Evolutionary conservation across 106 monocot species (phyloP).

Genomic region (Dendrobium catenatum): DNA sequence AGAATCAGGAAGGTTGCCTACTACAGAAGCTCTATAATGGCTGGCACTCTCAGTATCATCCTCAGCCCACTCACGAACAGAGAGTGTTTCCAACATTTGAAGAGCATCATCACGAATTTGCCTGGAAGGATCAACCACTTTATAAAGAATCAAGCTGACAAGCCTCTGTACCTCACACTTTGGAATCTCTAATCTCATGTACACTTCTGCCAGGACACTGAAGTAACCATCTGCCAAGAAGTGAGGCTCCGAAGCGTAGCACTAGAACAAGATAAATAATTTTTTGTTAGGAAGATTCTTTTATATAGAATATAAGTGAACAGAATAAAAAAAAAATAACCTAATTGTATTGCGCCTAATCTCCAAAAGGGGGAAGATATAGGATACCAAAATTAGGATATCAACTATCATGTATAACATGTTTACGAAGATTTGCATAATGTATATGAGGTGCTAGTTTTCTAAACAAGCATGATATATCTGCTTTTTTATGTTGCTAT

Average conservation of each 20-base stretch:
- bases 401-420: too few relatives aligned
- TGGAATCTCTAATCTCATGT: constrained; percentile 92
- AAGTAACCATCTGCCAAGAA: constrained; percentile 96
- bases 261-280: constrained; percentile 26
- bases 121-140: constrained; percentile 86
- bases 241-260: constrained; percentile 71
- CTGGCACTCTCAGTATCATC: constrained; percentile 65
- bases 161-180: constrained; percentile 91
- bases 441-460: neutral
- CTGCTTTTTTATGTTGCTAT: too few relatives aligned
- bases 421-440: neutral
- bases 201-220: constrained; percentile 92
- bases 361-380: too few relatives aligned
- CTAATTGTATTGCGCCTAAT: too few relatives aligned
- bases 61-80: constrained; percentile 93
- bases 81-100: constrained; percentile 98
- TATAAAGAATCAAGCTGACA: constrained; percentile 94
- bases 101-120: constrained; percentile 91
- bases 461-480: too few relatives aligned
- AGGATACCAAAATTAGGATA: neutral
- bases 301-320: neutral
- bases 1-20: constrained; percentile 98
- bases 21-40: constrained; percentile 86
- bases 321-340: neutral
- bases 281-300: neutral